Evolutionary conservation across 306 rosid genomes (phyloP), one percentile per base, ranked within the genome.

Genomic region (Dalbergia cochinchinensis): DNA sequence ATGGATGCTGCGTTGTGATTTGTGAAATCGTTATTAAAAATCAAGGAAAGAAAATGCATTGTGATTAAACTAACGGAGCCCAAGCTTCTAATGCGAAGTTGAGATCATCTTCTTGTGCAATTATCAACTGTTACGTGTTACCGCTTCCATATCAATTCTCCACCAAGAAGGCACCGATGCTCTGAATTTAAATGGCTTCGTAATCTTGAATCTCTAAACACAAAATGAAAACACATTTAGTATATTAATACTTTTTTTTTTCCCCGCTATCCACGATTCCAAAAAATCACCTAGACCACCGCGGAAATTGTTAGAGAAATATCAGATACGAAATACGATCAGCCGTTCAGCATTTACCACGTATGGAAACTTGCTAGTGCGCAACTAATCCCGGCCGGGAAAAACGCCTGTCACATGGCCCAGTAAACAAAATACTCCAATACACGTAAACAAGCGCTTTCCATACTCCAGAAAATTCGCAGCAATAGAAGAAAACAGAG

Each of bases 381-480:
- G 11, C 61, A 55, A 16, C 26, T 51, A 55, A 1, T 16, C 7
- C 16, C 7, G 26, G 26, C 26, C 61, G 0, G 2, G 16, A 60
- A 22, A 10, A 4, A 1, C 65, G 65, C 9, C 11, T 7, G 1
- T 58, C 0, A 58, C 63, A 8, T 6, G 33, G 12, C 13, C 58
- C 58, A 14, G 20, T 10, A 37, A 37, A 37, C 1, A 37, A 4
- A 37, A 5, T 4, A 37, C 5, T 37, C 13, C 37, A 59, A 15
- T 7, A 4, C 1, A 4, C 5, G 0, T 7, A 2, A 0, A 11
- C 8, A 0, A 11, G 13, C 14, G 15, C 15, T 4, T 20, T 73
- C 22, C 42, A 26, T 68, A 15, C 63, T 63, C 64, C 31, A 64
- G 80, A 64, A 35, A 18, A 64, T 64, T 76, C 73, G 7, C 0